Base-by-base conservation (phyloP, 176 grass and related monocot species). In the Ensete glaucum region DNA sequence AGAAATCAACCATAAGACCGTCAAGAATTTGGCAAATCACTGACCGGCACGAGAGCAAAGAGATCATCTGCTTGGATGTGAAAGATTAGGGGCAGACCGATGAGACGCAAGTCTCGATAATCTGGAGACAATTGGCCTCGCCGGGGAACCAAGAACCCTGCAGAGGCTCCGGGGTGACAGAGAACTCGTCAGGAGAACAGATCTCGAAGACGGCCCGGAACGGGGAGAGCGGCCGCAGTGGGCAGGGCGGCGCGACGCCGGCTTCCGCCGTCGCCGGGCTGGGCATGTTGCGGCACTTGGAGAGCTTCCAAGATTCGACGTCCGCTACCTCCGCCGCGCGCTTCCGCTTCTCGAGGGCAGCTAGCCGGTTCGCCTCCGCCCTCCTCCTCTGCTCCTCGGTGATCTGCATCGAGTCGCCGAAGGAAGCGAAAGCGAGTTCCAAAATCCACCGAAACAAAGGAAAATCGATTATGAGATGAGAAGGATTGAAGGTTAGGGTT, bases 341-440 rank as follows among this genome's bases (percentile, higher is more conserved):
- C 86, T 98, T 98, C 72, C 84, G 83, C 80, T 77, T 98, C 90
- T 98, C 87, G 17, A 98, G 84, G 67, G 88, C 88, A 5, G 80
- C 86, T 8, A 93, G 73, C 77, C 88, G 88, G 82, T 91, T 98
- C 16, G 82, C 86, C 90, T 98, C 95, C 80, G 83, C 67, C 50
- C 86, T 83, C 54, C 76, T 86, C 52, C 84, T 82, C 90, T 91
- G 90, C 77, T 98, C 88, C 80, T 87, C 90, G 62, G 88, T 93
- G 71, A 93, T 29, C 82, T 76, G 80, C 90, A 93, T 88, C 69
- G 27, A 62, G 11, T 20, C 12, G 66, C 66, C 29, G 7, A 0
- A 11, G 29, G 34, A 49, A 69, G 20, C 9, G 9, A 65, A 24
- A 22, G 7, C 9, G 21, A 24, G 21, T 3, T 24, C 20, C 22